These are phyloP conservation scores for Jatropha podagrica DNA, from an alignment of 441 rosid genomes.

Conservation along the genomic window DNA sequence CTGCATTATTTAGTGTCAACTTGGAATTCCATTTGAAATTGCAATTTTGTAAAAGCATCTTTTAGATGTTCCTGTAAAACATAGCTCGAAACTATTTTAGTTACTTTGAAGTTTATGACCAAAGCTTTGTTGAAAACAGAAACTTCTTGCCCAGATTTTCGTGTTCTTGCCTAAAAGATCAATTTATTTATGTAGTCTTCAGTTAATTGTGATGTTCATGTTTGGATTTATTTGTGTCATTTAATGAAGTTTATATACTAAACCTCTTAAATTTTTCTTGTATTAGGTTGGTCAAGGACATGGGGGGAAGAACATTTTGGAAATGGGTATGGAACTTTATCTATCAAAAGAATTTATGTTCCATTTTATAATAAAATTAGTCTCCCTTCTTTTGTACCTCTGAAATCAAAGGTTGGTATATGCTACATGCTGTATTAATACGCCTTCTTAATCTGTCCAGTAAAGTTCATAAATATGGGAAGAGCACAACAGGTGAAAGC, in stretches of 20 bases:
- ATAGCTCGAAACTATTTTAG: neutral
- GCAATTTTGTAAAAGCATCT: neutral
- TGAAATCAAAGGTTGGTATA: neutral
- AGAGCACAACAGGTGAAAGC: slow-evolving; percentile 94
- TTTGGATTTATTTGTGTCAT: slow-evolving; percentile 7
- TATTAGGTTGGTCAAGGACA: slow-evolving; percentile 93
- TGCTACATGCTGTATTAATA: slow-evolving; percentile 4
- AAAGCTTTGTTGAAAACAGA: neutral
- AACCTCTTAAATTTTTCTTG: slow-evolving; percentile 15
- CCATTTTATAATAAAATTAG: neutral
- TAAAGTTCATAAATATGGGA: slow-evolving; percentile 97
- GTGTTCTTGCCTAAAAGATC: neutral
- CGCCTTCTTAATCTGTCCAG: slow-evolving; percentile 36
- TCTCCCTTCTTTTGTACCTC: neutral
- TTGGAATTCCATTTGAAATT: neutral
- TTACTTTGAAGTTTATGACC: neutral
- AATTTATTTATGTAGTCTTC: neutral
- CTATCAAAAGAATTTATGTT: neutral
- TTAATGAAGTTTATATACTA: slow-evolving; percentile 2
- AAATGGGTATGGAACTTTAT: slow-evolving; percentile 63
- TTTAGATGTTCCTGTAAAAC: neutral
- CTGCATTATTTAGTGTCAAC: neutral
- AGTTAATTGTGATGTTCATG: slow-evolving; percentile 8
- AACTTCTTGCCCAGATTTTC: neutral
- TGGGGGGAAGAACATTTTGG: slow-evolving; percentile 99